Evolutionary conservation across 2,329 filamentous ascomycete species (phyloP).

Genomic region (Neonectria hederae): DNA sequence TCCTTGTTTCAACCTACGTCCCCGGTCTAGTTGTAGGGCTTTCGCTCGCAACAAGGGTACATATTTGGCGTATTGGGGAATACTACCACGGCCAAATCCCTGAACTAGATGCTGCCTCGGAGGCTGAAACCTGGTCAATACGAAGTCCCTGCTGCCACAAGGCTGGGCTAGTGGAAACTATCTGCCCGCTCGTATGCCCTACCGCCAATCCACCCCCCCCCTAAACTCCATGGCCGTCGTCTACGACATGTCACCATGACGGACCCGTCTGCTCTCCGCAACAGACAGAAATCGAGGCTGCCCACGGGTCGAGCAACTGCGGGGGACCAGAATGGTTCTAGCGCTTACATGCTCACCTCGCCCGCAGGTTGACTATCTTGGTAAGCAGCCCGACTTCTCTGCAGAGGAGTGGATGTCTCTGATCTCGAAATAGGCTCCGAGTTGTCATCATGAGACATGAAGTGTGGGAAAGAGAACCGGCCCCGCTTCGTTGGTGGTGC

Average conservation of each 20-base stretch:
- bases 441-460: not conserved
- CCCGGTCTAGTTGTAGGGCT: not conserved
- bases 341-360: conserved; percentile 22
- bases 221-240: not conserved
- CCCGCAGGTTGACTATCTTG: not conserved
- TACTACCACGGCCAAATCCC: not conserved
- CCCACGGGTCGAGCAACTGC: not conserved
- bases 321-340: conserved; percentile 19
- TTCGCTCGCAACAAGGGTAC: not conserved
- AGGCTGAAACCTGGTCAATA: not conserved
- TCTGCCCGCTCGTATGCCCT: not conserved
- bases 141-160: not conserved
- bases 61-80: not conserved
- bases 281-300: not conserved
- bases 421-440: conserved; percentile 12
- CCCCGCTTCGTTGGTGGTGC: not conserved
- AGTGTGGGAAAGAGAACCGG: not conserved
- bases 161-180: not conserved
- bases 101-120: not conserved
- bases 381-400: conserved; percentile 22
- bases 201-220: not conserved
- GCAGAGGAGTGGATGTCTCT: conserved; percentile 17
- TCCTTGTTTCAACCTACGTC: not conserved
- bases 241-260: not conserved
- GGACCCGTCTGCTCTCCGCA: not conserved